Percentiles rank a stretch among this genome's conserved stretches.
These are phyloP conservation scores for Lactifluus subvellereus DNA, from an alignment of 768 basidiomycete genomes.

Conservation along the genomic window DNA sequence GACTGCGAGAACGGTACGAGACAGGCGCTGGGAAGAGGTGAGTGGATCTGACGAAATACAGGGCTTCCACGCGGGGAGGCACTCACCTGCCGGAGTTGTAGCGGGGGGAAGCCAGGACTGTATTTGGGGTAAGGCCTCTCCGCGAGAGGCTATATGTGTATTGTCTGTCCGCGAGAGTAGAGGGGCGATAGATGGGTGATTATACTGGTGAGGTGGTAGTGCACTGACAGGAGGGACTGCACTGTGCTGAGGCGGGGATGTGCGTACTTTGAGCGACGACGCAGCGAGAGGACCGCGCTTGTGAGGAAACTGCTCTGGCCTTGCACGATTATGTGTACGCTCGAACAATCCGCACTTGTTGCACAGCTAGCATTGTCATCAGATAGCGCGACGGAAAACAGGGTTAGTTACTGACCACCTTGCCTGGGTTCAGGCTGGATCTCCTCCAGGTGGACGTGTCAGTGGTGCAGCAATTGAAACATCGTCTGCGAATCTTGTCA, in stretches of 20 bases:
- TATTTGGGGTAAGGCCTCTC: slow-evolving; percentile 18
- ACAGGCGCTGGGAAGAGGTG: slow-evolving; percentile 8
- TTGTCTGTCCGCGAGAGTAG: slow-evolving; percentile 36
- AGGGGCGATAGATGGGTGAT: slow-evolving; percentile 49
- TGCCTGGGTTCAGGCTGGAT: slow-evolving; percentile 71
- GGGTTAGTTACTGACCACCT: slow-evolving; percentile 47
- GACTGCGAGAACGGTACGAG: slow-evolving; percentile 19
- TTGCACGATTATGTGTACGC: slow-evolving; percentile 70
- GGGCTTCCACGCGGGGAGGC: neutral
- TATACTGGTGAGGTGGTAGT: slow-evolving; percentile 46
- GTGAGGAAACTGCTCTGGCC: slow-evolving; percentile 78
- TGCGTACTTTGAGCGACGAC: slow-evolving; percentile 41
- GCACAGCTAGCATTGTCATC: slow-evolving; percentile 33
- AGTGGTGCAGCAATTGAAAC: slow-evolving; percentile 82
- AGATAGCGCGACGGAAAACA: neutral
- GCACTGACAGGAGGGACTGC: slow-evolving; percentile 41
- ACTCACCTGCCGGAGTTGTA: slow-evolving; percentile 17
- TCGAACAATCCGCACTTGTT: slow-evolving; percentile 77
- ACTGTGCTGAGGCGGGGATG: slow-evolving; percentile 30
- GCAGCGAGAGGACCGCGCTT: slow-evolving; percentile 65
- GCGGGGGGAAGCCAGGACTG: slow-evolving; percentile 18
- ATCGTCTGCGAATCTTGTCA: slow-evolving; percentile 67
- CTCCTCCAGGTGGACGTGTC: slow-evolving; percentile 80
- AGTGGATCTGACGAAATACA: slow-evolving; percentile 1
- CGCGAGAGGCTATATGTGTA: slow-evolving; percentile 7